Evolutionary conservation across 257 asterid genomes (phyloP), one percentile per base, ranked within the genome.

Genomic region (Coffea eugenioides): DNA sequence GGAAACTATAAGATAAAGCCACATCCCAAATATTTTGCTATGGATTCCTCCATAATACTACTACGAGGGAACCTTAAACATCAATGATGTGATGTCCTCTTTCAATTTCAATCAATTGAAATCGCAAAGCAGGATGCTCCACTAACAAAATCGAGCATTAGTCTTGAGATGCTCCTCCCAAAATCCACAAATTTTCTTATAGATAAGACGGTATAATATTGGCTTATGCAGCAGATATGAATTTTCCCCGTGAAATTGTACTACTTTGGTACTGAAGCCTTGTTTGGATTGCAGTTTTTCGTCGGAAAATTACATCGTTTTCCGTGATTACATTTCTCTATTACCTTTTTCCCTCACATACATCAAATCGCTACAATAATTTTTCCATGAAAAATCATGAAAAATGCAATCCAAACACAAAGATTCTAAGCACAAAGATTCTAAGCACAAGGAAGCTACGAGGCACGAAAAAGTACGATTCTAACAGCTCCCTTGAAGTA

Each of bases 81-180:
- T 62, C 54, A 39, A 66, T 43, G 66, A 49, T 73, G 73, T 43
- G 66, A 49, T 73, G 73, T 39, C 41, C 39, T 49, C 62, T 72
- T 43, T n/a, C 78, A 20, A 68, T 41, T 43, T n/a, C 78, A 20
- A 68, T 41, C 13, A 73, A 73, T 36, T 64, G 68, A 79, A 72
- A 80, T 52, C 65, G 39, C 41, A 48, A 11, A 51, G 34, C 56
- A 69, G 23, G 69, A 80, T 80, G 57, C 82, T 73, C 78, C 74
- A 73, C 66, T n/a, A 73, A 20, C 52, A 34, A 23, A 25, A 67
- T 56, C 41, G 45, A 73, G 73, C 15, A 61, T 65, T 46, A 39
- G 56, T 1, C 74, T 67, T 20, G 14, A 61, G 73, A 76, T 70
- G 62, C 71, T 21, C 13, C 5, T 59, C 77, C 49, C 66, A 49